These are phyloP conservation scores for Cladosporium colombiae DNA, from an alignment of 2,329 filamentous ascomycete genomes.

Conservation along the genomic window DNA sequence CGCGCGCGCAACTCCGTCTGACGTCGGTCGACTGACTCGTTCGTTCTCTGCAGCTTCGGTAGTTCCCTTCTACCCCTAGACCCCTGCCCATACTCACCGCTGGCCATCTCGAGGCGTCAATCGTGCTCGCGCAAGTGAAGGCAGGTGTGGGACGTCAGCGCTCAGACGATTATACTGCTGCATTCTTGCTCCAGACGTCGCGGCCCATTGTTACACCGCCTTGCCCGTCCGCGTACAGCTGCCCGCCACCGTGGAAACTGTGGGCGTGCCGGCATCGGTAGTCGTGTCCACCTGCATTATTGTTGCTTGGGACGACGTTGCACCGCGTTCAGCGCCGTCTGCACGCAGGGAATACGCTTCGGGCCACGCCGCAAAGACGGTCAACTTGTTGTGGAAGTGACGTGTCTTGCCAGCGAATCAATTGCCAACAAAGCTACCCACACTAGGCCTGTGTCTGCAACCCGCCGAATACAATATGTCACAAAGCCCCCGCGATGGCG, in stretches of 20 bases:
- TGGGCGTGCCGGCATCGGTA: slow-evolving; percentile 4
- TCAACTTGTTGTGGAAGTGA: slow-evolving; percentile 28
- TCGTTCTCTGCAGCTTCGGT: slow-evolving; percentile 2
- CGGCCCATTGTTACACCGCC: slow-evolving; percentile 19
- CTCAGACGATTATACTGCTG: slow-evolving; percentile 19
- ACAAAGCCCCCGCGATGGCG: slow-evolving; percentile 79
- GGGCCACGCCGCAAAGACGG: slow-evolving; percentile 22
- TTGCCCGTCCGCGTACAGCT: slow-evolving; percentile 14
- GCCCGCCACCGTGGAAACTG: slow-evolving; percentile 11
- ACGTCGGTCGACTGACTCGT: slow-evolving; percentile 18
- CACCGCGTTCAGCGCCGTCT: slow-evolving; percentile 18
- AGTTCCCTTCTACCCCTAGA: neutral
- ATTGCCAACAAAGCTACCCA: slow-evolving; percentile 28
- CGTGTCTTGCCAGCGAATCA: slow-evolving; percentile 34
- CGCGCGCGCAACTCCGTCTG: slow-evolving; percentile 4
- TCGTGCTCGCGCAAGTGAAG: slow-evolving; percentile 16
- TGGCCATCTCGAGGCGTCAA: slow-evolving; percentile 11
- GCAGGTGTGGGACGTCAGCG: slow-evolving; percentile 10
- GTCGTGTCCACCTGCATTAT: slow-evolving; percentile 15
- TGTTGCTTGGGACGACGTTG: slow-evolving; percentile 13
- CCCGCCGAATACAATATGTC: slow-evolving; percentile 75
- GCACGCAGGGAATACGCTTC: slow-evolving; percentile 19
- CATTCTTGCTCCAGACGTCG: slow-evolving; percentile 16
- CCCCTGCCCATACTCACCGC: slow-evolving; percentile 18
- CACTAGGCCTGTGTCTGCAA: slow-evolving; percentile 25